Conservation (phyloP, 1,284 basidiomycete genomes). For the Austroboletus novae-zelandiae region DNA sequence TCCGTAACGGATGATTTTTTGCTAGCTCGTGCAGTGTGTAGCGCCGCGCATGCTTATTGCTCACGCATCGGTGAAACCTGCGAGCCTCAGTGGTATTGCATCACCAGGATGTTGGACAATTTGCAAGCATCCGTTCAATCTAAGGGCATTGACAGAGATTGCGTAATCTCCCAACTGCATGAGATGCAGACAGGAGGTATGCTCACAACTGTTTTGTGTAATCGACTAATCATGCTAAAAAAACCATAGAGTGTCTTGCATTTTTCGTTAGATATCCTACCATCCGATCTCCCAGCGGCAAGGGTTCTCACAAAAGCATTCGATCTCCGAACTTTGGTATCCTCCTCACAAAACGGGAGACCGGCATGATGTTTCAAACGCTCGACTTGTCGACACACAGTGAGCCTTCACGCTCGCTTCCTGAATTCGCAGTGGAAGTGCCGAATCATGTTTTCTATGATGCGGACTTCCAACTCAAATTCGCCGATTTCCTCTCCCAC, state of each 20-base stretch:
- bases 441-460: conserved; percentile 15
- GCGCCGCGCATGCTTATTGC: conserved; percentile 3
- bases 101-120: conserved; percentile 2
- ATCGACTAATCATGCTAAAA: background rate
- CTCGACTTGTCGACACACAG: background rate
- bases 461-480: conserved; percentile 8
- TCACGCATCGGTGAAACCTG: background rate
- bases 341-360: background rate
- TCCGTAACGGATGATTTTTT: background rate
- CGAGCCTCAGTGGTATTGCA: conserved; percentile 1
- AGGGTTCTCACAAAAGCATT: background rate
- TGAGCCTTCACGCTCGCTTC: background rate
- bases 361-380: background rate
- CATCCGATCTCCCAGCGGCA: background rate
- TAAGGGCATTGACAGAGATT: background rate
- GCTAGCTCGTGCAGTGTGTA: no score
- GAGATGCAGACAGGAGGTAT: no score
- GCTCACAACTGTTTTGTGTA: background rate
- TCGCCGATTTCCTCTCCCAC: conserved; percentile 16
- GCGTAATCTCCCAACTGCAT: background rate
- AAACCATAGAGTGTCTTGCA: background rate
- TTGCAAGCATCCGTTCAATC: background rate
- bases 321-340: background rate
- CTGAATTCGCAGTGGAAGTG: conserved; percentile 21
- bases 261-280: background rate